Base-by-base conservation (phyloP, 768 basidiomycete species). In the Tricholoma sp. region DNA sequence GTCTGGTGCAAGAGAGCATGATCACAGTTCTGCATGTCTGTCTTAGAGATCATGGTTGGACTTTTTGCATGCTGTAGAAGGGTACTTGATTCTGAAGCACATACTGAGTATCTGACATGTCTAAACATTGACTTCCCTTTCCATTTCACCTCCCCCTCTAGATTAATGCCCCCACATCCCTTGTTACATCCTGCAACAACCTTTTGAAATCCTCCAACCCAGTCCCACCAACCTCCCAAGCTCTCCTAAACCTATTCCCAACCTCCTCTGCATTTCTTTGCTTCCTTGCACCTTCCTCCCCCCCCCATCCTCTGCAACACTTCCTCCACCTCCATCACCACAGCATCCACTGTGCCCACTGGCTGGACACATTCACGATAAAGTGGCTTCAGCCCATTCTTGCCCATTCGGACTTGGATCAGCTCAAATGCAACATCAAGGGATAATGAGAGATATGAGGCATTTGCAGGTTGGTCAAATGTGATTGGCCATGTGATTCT, bases 401-500 rank as follows among this genome's bases (percentile, higher is more conserved):
- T 9, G 0, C 61, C 63, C 9, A 61, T 64, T 18, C 62, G 58
- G 14, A 67, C 62, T 52, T 65, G 59, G 10, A 62, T 27, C 1
- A 67, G 57, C 18, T 67, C 62, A 37, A 67, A 64, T 7, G 59
- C 64, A 14, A 43, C 63, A 12, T 63, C 55, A 22, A 65, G 59
- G 34, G 57, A 61, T 1, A 59, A 54, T 2, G 57, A 52, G 24
- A 64, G 57, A 18, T 64, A 59, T 1, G 49, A 51, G 0, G 66
- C 60, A 0, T 61, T 58, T 2, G 57, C 31, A 0, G 66, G 64
- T 50, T 65, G 64, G 24, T 67, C 64, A 3, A 45, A 61, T 2
- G 58, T 56, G 50, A 67, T 61, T 1, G 64, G 66, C 66, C 66
- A 67, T 22, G 57, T 60, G 8, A 67, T 65, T 35, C 66, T 67